Evolutionary conservation across 2,329 filamentous ascomycete species (phyloP), one percentile per base, ranked within the genome.

Genomic region (Calonectria montana): DNA sequence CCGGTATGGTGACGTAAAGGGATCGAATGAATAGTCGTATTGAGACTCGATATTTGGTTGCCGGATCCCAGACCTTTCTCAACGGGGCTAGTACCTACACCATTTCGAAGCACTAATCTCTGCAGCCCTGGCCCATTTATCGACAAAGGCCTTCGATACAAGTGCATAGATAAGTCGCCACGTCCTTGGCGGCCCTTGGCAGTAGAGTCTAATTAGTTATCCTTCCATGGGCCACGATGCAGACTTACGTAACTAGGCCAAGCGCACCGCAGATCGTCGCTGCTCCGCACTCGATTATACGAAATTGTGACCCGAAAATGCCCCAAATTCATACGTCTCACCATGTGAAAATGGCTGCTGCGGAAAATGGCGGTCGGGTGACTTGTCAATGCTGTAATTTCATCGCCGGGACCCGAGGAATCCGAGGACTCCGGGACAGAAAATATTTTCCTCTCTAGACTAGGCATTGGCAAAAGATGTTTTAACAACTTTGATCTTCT

Each of bases 221-320:
- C 12, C 21, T 23, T 15, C 5, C 35, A 23, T 37, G 21, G n/a
- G 43, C 13, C 21, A 12, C n/a, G 9, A 47, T 47, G 43, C 21
- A 23, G 16, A 37, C 3, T 59, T 59, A 59, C 53, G 53, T 59
- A 59, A 59, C 21, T 4, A 23, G n/a, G 9, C 21, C 16, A 5
- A 23, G 35, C 21, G 53, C 8, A 7, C 9, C 23, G 21, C 37
- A 9, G 10, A 23, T 59, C 29, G 13, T 16, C 10, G 31, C 31
- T 9, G 23, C 25, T 21, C 37, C 53, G 21, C 53, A 59, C 31
- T 39, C 21, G 5, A 37, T 6, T 39, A 59, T 59, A 41, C 35
- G 53, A 59, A 59, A 59, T 59, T 59, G 37, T 59, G 31, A 59
- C 31, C 35, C 21, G 53, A 59, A 59, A 59, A 59, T 59, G 21